Evolutionary conservation across 2,329 filamentous ascomycete species (phyloP).

Genomic region (Claviceps pusilla): DNA sequence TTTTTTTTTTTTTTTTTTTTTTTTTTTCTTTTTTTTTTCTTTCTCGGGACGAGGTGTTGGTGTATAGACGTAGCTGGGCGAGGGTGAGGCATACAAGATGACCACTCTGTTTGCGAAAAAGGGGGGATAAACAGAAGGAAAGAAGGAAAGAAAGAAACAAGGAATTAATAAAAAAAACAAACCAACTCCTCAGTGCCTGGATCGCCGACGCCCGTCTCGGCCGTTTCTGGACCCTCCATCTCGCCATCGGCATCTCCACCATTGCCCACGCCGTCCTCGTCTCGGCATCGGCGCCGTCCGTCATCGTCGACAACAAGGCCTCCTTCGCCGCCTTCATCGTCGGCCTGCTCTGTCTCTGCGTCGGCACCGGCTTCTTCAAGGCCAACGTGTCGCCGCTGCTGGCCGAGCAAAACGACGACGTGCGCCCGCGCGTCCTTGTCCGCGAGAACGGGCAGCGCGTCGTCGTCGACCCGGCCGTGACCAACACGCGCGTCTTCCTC

Average conservation of each 20-base stretch:
- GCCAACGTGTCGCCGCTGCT: slow-evolving; percentile 61
- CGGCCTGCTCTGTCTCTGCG: slow-evolving; percentile 36
- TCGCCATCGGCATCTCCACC: slow-evolving; percentile 50
- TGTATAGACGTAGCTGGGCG: no score
- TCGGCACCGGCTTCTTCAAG: slow-evolving; percentile 71
- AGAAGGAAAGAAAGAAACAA: not conserved
- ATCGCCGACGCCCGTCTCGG: slow-evolving; percentile 57
- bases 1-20: not conserved
- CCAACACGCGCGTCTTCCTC: slow-evolving; percentile 52
- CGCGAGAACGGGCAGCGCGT: slow-evolving; percentile 44
- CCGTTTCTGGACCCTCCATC: slow-evolving; percentile 58
- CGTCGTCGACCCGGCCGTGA: slow-evolving; percentile 55
- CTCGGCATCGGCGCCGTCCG: slow-evolving; percentile 45
- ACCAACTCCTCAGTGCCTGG: slow-evolving; percentile 22
- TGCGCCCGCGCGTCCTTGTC: slow-evolving; percentile 40
- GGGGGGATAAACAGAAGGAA: not conserved
- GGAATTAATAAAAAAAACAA: not conserved
- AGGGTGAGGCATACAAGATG: no score
- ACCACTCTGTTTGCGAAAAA: no score
- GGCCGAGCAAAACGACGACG: slow-evolving; percentile 52
- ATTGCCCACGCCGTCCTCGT: slow-evolving; percentile 53
- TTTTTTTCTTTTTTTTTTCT: not conserved
- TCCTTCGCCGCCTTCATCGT: slow-evolving; percentile 55
- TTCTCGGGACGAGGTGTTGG: not conserved
- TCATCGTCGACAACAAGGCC: slow-evolving; percentile 42